Evolutionary conservation across 495 filamentous ascomycete species (phyloP).

Genomic region (Penicillium chermesinum): DNA sequence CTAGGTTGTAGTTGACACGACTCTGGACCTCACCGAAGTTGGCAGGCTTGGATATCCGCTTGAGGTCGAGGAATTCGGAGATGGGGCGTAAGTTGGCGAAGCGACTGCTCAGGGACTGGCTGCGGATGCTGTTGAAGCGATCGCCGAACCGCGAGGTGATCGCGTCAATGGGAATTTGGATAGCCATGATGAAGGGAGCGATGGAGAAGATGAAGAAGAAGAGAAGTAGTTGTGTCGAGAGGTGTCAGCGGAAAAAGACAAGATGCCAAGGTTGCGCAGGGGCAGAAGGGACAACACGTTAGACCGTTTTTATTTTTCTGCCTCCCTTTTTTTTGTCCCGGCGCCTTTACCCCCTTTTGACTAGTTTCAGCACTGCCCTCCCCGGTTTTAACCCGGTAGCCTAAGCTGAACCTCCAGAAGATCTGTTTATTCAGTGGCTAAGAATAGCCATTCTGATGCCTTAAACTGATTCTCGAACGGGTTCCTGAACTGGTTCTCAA

Average conservation of each 20-base stretch:
- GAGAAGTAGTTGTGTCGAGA: slow-evolving; percentile 1
- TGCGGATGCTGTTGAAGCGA: slow-evolving; percentile 72
- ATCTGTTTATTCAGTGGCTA: slow-evolving; percentile 2
- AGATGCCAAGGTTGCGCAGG: slow-evolving; percentile 3
- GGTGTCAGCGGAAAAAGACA: background rate
- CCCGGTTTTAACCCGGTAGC: background rate
- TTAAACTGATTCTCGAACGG: no score
- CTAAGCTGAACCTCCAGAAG: background rate
- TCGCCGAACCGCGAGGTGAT: slow-evolving; percentile 80
- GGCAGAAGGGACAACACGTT: background rate
- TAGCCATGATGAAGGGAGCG: slow-evolving; percentile 58
- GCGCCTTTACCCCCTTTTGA: slow-evolving; percentile 17
- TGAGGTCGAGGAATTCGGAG: slow-evolving; percentile 91
- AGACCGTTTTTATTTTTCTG: background rate
- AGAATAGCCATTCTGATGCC: slow-evolving; percentile 7
- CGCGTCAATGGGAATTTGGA: slow-evolving; percentile 85
- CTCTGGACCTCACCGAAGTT: slow-evolving; percentile 90
- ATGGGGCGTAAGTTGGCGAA: slow-evolving; percentile 91
- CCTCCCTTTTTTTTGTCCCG: background rate
- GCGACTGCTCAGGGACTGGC: slow-evolving; percentile 67
- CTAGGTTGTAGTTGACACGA: slow-evolving; percentile 93
- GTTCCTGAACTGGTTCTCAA: background rate
- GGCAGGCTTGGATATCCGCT: slow-evolving; percentile 86
- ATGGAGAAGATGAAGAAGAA: slow-evolving; percentile 4
- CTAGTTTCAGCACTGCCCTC: background rate